Evolutionary conservation across 1,284 basidiomycete species (phyloP), one percentile per base, ranked within the genome.

Genomic region (Pholiota adiposa): DNA sequence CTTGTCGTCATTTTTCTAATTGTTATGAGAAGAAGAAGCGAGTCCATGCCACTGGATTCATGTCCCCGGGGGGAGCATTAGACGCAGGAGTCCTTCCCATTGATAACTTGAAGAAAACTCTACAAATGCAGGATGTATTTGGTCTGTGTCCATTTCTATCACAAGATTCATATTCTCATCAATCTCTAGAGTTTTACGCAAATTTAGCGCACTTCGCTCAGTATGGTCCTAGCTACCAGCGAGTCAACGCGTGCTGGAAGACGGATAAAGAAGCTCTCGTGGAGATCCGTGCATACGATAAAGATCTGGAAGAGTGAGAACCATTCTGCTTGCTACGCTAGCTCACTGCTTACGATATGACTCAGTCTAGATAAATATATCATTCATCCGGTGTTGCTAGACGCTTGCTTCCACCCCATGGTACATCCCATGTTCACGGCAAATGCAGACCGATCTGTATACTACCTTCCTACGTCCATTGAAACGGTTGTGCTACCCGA

Each of bases 361-460:
- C 21, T 23, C 16, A 34, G 31, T 52, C 40, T 40, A 40, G 51
- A 52, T 25, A 38, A 27, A 52, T 52, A 52, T 52, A 21, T 52
- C 6, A 36, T 52, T 38, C 51, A 52, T 38, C 51, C 51, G 8
- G 34, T 34, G 7, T 16, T 52, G 18, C 36, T 52, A 23, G 51
- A 52, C 12, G 51, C 51, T 11, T 52, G 51, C 7, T 38, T 52
- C 38, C 51, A 52, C 18, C 25, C 38, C 21, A 38, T 33, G 29
- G 51, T 38, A 11, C 51, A 52, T 40, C 51, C 51, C 14, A 38
- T 40, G 31, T 38, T 52, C 12, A 52, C 51, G 1, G 51, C 36
- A 25, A 52, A 52, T 25, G 29, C 51, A 27, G 34, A 52, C 51
- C 23, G 23, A 27, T 27, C 34, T 3, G 21, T 38, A 16, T 52